Percentiles rank a stretch among this genome's conserved stretches.
Evolutionary conservation across 768 basidiomycete genomes (phyloP).

Genomic region (Boletus rubescentipes): DNA sequence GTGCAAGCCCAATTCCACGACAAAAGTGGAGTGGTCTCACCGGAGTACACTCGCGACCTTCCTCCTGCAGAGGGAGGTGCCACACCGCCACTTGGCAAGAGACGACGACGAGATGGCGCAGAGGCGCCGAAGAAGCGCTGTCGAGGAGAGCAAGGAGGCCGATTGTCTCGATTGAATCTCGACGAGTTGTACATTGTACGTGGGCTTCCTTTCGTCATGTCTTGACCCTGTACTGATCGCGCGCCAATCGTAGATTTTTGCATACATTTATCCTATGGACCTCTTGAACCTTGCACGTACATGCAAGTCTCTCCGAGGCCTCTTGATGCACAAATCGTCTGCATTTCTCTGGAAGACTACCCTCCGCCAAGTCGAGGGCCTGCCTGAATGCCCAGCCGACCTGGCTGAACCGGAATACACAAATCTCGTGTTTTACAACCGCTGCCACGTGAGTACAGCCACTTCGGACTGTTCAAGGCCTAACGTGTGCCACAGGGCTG

Average conservation of each 20-base stretch:
- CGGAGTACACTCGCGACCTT: neutral
- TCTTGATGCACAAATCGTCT: constrained; percentile 36
- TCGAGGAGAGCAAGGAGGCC: constrained; percentile 1
- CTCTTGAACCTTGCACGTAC: constrained; percentile 40
- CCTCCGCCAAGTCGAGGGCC: constrained; percentile 35
- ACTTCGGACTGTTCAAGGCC: neutral
- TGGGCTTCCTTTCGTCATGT: neutral
- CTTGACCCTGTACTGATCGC: neutral
- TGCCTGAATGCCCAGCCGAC: constrained; percentile 46
- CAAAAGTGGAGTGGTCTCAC: too few species aligned
- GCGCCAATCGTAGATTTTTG: constrained; percentile 35
- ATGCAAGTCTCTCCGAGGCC: constrained; percentile 37
- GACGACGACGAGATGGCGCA: neutral
- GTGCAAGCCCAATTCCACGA: neutral
- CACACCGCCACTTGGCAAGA: neutral
- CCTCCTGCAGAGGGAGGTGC: neutral
- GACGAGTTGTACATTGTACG: constrained; percentile 22
- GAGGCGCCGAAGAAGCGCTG: constrained; percentile 8
- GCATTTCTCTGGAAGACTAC: constrained; percentile 25
- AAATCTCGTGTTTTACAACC: constrained; percentile 36
- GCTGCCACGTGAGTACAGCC: constrained; percentile 23
- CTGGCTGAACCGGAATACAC: constrained; percentile 46
- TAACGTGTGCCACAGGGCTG: constrained; percentile 9
- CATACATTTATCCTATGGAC: constrained; percentile 37
- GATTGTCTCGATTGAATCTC: constrained; percentile 17